A percentile compares a stretch with the other conserved stretches of the same genome.
Conservation (phyloP, 1,284 basidiomycete genomes). For the Tranzscheliella williamsii region DNA sequence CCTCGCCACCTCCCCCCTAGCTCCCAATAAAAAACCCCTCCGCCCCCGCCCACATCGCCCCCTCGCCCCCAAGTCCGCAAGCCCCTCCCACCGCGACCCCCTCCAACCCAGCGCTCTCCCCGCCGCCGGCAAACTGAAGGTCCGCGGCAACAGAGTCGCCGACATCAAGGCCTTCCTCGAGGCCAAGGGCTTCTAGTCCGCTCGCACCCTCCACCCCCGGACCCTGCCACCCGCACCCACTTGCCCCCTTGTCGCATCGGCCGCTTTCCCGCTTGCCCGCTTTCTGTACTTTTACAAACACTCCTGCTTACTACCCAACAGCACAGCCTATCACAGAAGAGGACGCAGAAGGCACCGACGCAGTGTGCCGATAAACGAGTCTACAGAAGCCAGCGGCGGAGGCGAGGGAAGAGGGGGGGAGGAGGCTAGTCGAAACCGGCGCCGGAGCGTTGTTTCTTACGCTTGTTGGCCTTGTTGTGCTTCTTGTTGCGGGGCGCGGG, state of each 20-base stretch:
- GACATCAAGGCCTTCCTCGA: constrained; percentile 32
- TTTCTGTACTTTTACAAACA: too few relatives aligned
- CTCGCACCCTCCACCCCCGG: too few relatives aligned
- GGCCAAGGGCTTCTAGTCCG: constrained; percentile 22
- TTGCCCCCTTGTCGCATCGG: too few relatives aligned
- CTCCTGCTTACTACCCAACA: too few relatives aligned
- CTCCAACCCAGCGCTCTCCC: constrained; percentile 12
- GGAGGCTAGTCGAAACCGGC: constrained; percentile 44
- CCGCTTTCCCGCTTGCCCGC: too few relatives aligned
- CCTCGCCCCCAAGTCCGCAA: constrained; percentile 1
- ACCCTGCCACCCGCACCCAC: too few relatives aligned
- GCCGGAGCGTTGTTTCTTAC: constrained; percentile 52
- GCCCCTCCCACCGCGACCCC: constrained; percentile 15
- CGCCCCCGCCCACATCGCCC: constrained; percentile 7
- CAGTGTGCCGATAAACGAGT: too few relatives aligned
- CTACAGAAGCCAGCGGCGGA: too few relatives aligned
- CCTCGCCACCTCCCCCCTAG: too few relatives aligned
- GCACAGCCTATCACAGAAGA: too few relatives aligned
- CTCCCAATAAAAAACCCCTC: constrained; percentile 14
- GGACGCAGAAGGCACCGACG: too few relatives aligned
- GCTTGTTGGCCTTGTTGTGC: constrained; percentile 81
- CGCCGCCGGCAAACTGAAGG: constrained; percentile 22
- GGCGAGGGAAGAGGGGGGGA: too few relatives aligned
- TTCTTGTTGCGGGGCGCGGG: constrained; percentile 69
- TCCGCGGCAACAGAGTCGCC: constrained; percentile 24